Base-by-base conservation (phyloP, 495 filamentous ascomycete genomes). In the Penicilliopsis zonata region DNA sequence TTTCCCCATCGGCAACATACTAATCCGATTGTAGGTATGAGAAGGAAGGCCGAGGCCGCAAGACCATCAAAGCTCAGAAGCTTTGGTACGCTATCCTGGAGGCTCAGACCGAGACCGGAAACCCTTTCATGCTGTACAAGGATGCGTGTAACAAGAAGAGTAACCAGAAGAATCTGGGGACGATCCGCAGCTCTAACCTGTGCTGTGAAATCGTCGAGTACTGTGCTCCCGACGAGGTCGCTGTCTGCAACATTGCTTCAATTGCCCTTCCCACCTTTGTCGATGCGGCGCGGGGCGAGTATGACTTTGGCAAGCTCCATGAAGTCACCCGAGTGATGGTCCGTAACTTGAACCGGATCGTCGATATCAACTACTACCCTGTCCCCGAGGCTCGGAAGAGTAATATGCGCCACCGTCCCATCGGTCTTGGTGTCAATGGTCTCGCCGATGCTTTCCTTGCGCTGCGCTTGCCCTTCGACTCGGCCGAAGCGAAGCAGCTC, bases 91-190 rank as follows among this genome's bases (percentile, higher is more conserved):
- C 86, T 33, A 94, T 98, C 40, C 73, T 98, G 24, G 90, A 98
- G 59, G 80, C 92, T 36, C 90, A 98, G 65, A 94, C 86, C 18
- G 90, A 98, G 74, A 98, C 90, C 24, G 90, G 90, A 36, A 94
- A 93, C 62, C 90, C 90, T 28, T 98, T 92, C 68, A 96, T 98
- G 82, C 76, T 94, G 34, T 98, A 98, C 78, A 98, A 98, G 69
- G 90, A 98, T 59, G 74, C 80, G 43, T 88, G 83, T 71, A 98
- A 98, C 70, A 74, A 76, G 46, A 98, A 98, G 76, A 94, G 86
- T 70, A 98, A 98, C 74, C 90, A 98, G 61, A 94, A 96, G 79
- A 98, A 98, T 53, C 71, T 98, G 18, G 90, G 90, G 28, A 94
- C 86, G 28, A 96, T 98, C 46, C 85, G 82, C 51, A 94, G 83